phyloP scores from a whole-genome alignment of 352 stramenopile genomes.

The Globisporangium parvum region DNA sequence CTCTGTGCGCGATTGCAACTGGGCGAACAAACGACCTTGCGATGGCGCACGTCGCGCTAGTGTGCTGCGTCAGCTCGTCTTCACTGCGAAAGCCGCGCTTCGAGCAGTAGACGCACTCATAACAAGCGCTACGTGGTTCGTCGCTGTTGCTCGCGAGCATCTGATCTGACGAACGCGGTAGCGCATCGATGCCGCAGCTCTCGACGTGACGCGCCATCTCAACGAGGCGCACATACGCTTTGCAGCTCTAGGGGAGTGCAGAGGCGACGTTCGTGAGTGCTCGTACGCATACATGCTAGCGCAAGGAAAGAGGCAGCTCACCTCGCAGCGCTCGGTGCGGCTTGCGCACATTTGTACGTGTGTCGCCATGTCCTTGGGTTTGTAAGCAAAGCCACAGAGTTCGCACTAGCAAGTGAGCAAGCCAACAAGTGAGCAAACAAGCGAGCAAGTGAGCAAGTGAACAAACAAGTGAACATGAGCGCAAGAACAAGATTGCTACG shows the following conservation, averaged over 20 bases:
- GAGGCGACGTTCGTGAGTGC: neutral
- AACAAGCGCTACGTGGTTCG: neutral
- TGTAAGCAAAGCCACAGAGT: slow-evolving; percentile 39
- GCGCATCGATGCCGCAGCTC: neutral
- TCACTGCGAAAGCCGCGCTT: slow-evolving; percentile 21
- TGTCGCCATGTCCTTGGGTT: slow-evolving; percentile 27
- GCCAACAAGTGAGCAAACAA: neutral
- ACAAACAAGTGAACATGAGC: neutral
- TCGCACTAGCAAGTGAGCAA: slow-evolving; percentile 17
- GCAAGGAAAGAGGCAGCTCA: slow-evolving; percentile 12
- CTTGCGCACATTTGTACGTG: slow-evolving; percentile 39
- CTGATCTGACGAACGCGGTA: neutral
- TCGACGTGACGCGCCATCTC: neutral
- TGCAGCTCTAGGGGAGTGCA: neutral
- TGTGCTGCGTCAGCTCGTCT: slow-evolving; percentile 25
- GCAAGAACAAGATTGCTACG: neutral
- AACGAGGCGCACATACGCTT: neutral
- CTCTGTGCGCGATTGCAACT: too few species aligned
- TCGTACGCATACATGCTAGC: neutral
- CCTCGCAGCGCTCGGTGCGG: slow-evolving; percentile 51
- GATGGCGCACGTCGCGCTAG: slow-evolving; percentile 27
- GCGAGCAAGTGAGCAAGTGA: slow-evolving; percentile 12
- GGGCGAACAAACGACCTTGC: slow-evolving; percentile 25
- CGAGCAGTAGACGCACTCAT: slow-evolving; percentile 42
- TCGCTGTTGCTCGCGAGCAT: neutral